phyloP scores from a whole-genome alignment of 2,329 filamentous ascomycete species.

The Fusarium virguliforme region DNA sequence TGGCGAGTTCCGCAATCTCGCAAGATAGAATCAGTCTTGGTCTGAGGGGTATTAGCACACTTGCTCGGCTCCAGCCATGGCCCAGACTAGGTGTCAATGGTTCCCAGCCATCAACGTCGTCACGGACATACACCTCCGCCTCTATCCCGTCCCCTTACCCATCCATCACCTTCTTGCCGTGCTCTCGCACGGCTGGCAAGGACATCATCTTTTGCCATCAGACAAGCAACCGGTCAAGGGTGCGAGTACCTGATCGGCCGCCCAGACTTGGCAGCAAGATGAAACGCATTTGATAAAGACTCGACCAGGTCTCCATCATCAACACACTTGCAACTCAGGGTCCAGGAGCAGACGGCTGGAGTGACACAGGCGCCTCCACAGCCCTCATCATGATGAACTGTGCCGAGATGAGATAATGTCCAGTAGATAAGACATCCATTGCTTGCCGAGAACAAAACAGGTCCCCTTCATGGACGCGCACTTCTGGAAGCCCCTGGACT shows the following conservation, averaged over 20 bases:
- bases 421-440: background rate
- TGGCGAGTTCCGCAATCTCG: conserved; percentile 4
- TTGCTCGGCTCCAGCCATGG: background rate
- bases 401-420: background rate
- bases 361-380: conserved; percentile 2
- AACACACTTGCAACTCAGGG: conserved; percentile 1
- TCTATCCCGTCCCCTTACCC: background rate
- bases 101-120: background rate
- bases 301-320: conserved; percentile 19
- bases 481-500: conserved; percentile 13
- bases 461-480: background rate
- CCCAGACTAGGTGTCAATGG: background rate
- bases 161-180: background rate
- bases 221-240: background rate
- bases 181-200: background rate
- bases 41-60: background rate
- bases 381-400: background rate
- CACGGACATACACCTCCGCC: background rate
- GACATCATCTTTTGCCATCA: background rate
- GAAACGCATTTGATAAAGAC: conserved; percentile 19
- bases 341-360: background rate
- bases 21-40: background rate
- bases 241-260: background rate
- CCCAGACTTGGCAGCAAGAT: conserved; percentile 23
- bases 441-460: conserved; percentile 1